Evolutionary conservation across 2,329 filamentous ascomycete genomes (phyloP).

Genomic region (Fusarium sp.): DNA sequence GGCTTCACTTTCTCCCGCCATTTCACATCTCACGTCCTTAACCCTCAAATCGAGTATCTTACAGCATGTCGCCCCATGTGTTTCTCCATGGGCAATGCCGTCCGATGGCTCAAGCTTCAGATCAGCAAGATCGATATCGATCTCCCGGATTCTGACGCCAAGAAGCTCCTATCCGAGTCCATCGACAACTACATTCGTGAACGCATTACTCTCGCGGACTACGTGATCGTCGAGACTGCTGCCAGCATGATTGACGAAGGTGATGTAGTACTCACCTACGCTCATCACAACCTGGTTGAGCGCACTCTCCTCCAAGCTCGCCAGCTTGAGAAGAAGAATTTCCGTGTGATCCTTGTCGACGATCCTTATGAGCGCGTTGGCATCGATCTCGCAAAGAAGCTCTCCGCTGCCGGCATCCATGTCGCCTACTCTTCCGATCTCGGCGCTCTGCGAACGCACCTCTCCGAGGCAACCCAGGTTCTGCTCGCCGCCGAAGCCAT

Average conservation of each 20-base stretch:
- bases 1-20: constrained; percentile 89
- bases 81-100: constrained; percentile 96
- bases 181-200: constrained; percentile 94
- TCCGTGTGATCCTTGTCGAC: constrained; percentile 88
- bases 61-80: constrained; percentile 95
- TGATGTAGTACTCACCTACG: constrained; percentile 88
- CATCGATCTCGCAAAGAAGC: constrained; percentile 72
- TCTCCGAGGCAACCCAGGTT: constrained; percentile 76
- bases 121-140: constrained; percentile 92
- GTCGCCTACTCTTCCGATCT: constrained; percentile 84
- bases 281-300: constrained; percentile 87
- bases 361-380: constrained; percentile 67
- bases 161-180: constrained; percentile 78
- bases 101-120: constrained; percentile 91
- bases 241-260: constrained; percentile 80
- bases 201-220: constrained; percentile 86
- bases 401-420: constrained; percentile 75
- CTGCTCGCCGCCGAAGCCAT: constrained; percentile 93
- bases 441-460: constrained; percentile 79
- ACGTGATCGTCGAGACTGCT: constrained; percentile 84
- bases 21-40: constrained; percentile 89
- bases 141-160: constrained; percentile 83
- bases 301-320: constrained; percentile 81
- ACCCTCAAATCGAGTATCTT: constrained; percentile 94
- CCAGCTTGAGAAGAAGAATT: constrained; percentile 72